These are phyloP conservation scores for Chrysanthemum makinoi DNA, from an alignment of 129 eudicot species.

Conservation along the genomic window DNA sequence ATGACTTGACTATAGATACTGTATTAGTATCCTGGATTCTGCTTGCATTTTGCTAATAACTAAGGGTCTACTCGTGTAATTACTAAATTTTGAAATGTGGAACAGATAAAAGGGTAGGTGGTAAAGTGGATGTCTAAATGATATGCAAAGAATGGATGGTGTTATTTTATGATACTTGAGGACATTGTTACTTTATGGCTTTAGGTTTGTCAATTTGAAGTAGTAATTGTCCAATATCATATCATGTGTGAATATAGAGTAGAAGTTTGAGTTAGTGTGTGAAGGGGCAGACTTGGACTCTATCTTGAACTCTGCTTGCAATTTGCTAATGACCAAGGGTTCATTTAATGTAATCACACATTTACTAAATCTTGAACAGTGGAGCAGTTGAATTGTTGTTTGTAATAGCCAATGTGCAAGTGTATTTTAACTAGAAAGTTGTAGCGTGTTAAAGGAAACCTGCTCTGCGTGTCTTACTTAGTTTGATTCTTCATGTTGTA, in stretches of 20 bases:
- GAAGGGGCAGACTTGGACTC: neutral
- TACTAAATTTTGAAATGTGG: too few species aligned
- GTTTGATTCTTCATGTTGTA: too few species aligned
- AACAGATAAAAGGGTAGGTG: too few species aligned
- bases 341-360: neutral
- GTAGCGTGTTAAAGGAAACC: neutral
- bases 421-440: conserved; percentile 4
- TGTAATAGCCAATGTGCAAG: neutral
- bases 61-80: too few species aligned
- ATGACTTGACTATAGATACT: too few species aligned
- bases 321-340: neutral
- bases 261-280: neutral
- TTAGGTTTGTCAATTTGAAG: neutral
- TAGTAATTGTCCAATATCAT: neutral
- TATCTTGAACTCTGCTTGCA: conserved; percentile 8
- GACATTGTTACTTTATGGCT: neutral
- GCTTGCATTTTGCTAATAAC: too few species aligned
- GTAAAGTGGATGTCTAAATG: too few species aligned
- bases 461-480: neutral
- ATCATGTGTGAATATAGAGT: neutral
- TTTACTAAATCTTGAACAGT: neutral
- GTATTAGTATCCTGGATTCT: too few species aligned
- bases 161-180: too few species aligned
- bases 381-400: conserved; percentile 14
- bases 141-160: too few species aligned